Evolutionary conservation across 2,329 filamentous ascomycete genomes (phyloP), one percentile per base, ranked within the genome.

Genomic region (Diaporthe sp.): DNA sequence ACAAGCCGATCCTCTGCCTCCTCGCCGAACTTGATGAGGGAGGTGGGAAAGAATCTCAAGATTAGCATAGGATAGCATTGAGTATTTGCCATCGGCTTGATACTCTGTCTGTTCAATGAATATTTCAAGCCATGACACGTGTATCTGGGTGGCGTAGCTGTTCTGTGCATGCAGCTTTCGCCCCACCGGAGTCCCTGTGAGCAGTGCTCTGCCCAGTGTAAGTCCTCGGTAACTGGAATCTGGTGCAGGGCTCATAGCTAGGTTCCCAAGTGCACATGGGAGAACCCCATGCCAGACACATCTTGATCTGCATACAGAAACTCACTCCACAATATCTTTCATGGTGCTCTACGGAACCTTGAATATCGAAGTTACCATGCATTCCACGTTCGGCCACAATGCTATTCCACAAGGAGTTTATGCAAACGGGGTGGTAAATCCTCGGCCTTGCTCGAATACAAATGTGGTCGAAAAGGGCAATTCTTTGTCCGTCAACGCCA

Each of bases 1-100:
- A 15, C 22, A 1, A 53, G 22, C 25, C 4, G 46, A 68, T 53
- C 65, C 46, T 55, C 8, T n/a, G 49, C 49, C 49, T 4, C 46
- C 49, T 70, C 15, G 34, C 65, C 31, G 46, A 22, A 46, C 65
- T 70, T 55, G 65, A 46, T 34, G 34, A 39, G 31, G 65, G 46
- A 53, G 34, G 25, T 55, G 49, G 12, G 37, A 22, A 28, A 42
- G 15, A 12, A 25, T 28, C 4, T 42, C 42, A 39, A 42, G n/a
- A 55, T 42, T 39, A 55, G 13, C 44, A 53, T 5, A 68, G 28
- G 15, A 9, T 7, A 67, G 22, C 28, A 17, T 51, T 49, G 8
- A 4, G 12, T 22, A 9, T 9, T 4, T 51, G 9, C 31, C 8
- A 51, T 53, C 53, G 31, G 28, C 22, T 19, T 22, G 13, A 8